These are phyloP conservation scores for Glycine tomentella DNA, from an alignment of 306 rosid genomes.

Conservation along the genomic window DNA sequence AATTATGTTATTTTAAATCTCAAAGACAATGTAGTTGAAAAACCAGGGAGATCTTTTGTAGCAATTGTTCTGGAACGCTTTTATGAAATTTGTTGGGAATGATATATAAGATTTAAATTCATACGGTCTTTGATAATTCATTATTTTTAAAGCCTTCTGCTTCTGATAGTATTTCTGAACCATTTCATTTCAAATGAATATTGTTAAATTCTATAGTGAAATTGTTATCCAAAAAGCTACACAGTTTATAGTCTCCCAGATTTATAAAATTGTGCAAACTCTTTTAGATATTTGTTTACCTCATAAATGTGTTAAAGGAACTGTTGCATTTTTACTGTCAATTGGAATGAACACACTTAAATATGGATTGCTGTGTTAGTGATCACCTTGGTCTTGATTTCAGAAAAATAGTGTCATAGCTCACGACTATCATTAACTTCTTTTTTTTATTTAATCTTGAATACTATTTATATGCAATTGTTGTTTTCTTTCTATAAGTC, in stretches of 20 bases:
- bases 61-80: neutral
- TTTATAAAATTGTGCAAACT: neutral
- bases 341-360: neutral
- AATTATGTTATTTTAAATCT: constrained; percentile 14
- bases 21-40: constrained; percentile 1
- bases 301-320: neutral
- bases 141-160: constrained; percentile 1
- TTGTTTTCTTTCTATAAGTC: constrained; percentile 56
- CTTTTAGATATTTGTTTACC: neutral
- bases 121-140: constrained; percentile 15
- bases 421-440: neutral
- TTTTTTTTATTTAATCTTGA: neutral
- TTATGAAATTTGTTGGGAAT: neutral
- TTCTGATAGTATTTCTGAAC: neutral
- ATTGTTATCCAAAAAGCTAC: constrained; percentile 31
- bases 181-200: neutral
- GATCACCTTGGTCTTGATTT: no score
- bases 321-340: constrained; percentile 13
- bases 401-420: neutral
- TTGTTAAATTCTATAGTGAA: neutral
- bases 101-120: constrained; percentile 22
- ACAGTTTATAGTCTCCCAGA: neutral
- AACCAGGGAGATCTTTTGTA: constrained; percentile 2
- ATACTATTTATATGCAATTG: constrained; percentile 10
- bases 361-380: neutral